Evolutionary conservation across 768 basidiomycete genomes (phyloP).

Genomic region (Suillus weaverae): DNA sequence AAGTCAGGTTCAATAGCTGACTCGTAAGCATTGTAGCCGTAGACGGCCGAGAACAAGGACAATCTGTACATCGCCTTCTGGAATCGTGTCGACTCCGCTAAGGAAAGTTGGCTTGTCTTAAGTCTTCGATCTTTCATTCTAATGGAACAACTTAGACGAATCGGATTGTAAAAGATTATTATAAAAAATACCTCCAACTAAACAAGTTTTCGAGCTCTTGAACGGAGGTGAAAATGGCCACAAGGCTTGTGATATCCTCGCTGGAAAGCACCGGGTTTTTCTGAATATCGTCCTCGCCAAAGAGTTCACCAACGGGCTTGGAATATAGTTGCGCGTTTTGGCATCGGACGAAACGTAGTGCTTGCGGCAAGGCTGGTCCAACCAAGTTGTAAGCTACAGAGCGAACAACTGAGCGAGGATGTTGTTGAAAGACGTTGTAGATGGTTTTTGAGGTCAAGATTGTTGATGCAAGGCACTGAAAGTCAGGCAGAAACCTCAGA

Average conservation of each 20-base stretch:
- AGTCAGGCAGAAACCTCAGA: constrained; percentile 29
- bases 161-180: not conserved
- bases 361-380: constrained; percentile 33
- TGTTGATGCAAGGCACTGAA: constrained; percentile 24
- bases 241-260: constrained; percentile 25
- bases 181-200: constrained; percentile 35
- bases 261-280: constrained; percentile 17
- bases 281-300: constrained; percentile 7
- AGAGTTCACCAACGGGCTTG: not conserved
- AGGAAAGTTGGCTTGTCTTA: constrained; percentile 28
- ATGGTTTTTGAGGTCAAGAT: constrained; percentile 33
- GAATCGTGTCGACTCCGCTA: constrained; percentile 33
- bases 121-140: constrained; percentile 41
- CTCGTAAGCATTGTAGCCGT: constrained; percentile 7
- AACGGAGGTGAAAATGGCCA: constrained; percentile 25
- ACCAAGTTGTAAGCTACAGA: constrained; percentile 30
- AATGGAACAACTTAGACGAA: not conserved
- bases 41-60: constrained; percentile 22
- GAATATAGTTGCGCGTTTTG: constrained; percentile 1
- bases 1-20: constrained; percentile 11
- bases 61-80: constrained; percentile 30
- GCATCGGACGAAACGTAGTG: constrained; percentile 27
- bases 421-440: constrained; percentile 29
- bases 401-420: constrained; percentile 31
- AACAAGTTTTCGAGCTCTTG: constrained; percentile 38